Evolutionary conservation across 352 stramenopile species (phyloP), one percentile per base, ranked within the genome.

Genomic region (Phytophthora citrophthora): DNA sequence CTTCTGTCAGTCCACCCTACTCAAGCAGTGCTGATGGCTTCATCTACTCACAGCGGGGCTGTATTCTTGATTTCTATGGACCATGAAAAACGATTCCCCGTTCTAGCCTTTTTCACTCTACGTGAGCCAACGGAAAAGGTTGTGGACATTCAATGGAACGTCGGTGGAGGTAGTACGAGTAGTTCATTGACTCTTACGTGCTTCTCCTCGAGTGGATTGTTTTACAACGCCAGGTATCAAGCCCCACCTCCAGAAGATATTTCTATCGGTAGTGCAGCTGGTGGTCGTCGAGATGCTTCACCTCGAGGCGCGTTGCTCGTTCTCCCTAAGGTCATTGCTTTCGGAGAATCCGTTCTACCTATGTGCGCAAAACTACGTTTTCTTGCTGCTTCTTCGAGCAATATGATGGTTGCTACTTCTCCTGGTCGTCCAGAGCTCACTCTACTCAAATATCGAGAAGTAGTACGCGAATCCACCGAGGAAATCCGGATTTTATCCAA

Each of bases 51-150:
- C 0, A 72, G 68, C 40, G 47, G 64, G 11, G 46, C 49, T 0
- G 68, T 92, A 3, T 90, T 90, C 39, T 40, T 93, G 6, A 5
- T 93, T 2, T 91, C 82, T 7, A 67, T 91, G 50, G 86, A 93
- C 12, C 82, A 90, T 46, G 83, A 93, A 44, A 82, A 79, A 31
- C 71, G 76, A n/a, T 94, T 94, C 38, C 66, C 58, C 0, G 74
- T 88, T 0, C 46, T 88, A n/a, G 83, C 80, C 0, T 91, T 79
- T 57, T 72, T 87, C 29, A 68, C 61, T 15, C 53, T 93, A 20
- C 64, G 58, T 29, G 60, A 72, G 11, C 24, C 61, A 2, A 67
- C 52, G 18, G 84, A 93, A 31, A 57, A 36, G 5, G 51, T 88
- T 1, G 62, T 91, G 5, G 84, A 91, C 49, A 82, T 85, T 34